Evolutionary conservation across 495 filamentous ascomycete genomes (phyloP), one percentile per base, ranked within the genome.

Genomic region (Aspergillus cristatus): DNA sequence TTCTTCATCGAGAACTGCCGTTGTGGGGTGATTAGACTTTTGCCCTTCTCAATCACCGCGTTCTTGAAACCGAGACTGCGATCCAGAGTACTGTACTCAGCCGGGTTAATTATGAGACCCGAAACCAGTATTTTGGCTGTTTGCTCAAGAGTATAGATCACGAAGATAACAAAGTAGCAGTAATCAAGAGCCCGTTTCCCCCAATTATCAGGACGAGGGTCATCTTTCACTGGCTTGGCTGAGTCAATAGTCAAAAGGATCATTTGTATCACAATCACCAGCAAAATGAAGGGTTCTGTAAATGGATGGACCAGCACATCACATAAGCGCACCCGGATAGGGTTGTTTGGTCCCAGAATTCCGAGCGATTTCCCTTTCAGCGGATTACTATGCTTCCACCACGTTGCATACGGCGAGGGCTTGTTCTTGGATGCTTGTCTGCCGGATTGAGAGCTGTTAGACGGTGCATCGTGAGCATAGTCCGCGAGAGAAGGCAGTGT

Each of bases 71-170:
- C 81, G 28, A 81, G 64, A 38, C 78, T 74, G 42, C 79, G 73
- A 51, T 86, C 72, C 47, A 83, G 79, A 14, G 83, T 90, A 52
- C 77, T 90, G 54, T 90, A 93, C 57, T 89, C 88, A 13, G 67
- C 63, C 5, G 89, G 76, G 57, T 99, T 99, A 37, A 93, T 65
- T 28, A 99, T 67, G 37, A 96, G 78, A 4, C 91, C 91, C 0
- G 93, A 97, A 8, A 99, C 91, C 41, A 97, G 78, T 26, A 85
- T 78, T 41, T 85, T 79, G 36, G 83, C 79, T 32, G 77, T 58
- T 18, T 91, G 74, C 54, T 99, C 91, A 13, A 93, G 55, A 5
- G 91, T 94, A 53, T 96, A 99, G 42, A 99, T 78, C 37, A 82
- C 63, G 54, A 99, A 99, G 7, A 97, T 78, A 2, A 57, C 78